These are phyloP conservation scores for Avena eriantha DNA, from an alignment of 176 grass and related monocot species.

Conservation along the genomic window DNA sequence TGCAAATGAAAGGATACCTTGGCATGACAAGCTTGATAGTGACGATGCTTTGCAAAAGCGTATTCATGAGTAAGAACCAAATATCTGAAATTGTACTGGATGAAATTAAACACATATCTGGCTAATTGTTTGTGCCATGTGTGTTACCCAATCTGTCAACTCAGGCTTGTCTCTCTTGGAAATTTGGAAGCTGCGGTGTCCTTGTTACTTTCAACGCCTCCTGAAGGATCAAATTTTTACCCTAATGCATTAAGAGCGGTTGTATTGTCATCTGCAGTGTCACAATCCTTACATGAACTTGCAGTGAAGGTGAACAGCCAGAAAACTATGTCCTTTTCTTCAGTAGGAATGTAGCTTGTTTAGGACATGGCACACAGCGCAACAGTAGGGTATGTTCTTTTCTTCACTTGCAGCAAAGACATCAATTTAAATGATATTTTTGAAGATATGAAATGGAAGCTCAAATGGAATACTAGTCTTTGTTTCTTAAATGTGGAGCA, in stretches of 20 bases:
- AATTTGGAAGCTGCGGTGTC: conserved; percentile 90
- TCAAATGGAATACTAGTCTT: conserved; percentile 23
- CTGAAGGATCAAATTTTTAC: conserved; percentile 97
- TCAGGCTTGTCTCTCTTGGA: conserved; percentile 93
- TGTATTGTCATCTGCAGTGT: conserved; percentile 94
- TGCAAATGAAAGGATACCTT: conserved; percentile 96
- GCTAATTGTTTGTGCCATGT: conserved; percentile 31
- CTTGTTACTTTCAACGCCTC: conserved; percentile 91
- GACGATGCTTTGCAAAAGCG: conserved; percentile 98
- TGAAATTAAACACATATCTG: conserved; percentile 14
- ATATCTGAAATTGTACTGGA: conserved; percentile 23
- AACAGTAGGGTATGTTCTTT: neutral
- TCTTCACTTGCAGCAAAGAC: neutral
- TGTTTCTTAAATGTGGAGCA: conserved; percentile 27
- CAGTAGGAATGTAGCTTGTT: neutral
- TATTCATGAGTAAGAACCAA: conserved; percentile 90
- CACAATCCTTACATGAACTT: conserved; percentile 96
- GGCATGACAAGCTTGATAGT: conserved; percentile 92
- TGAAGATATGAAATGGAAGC: conserved; percentile 25
- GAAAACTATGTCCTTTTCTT: conserved; percentile 12
- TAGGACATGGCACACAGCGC: neutral
- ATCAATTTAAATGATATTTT: conserved; percentile 1
- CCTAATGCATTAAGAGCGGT: conserved; percentile 97
- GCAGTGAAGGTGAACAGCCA: conserved; percentile 82
- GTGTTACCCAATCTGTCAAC: conserved; percentile 34